Evolutionary conservation across 139 green algal genomes (phyloP), one percentile per base, ranked within the genome.

Genomic region (Pseudopediastrum boryanum): DNA sequence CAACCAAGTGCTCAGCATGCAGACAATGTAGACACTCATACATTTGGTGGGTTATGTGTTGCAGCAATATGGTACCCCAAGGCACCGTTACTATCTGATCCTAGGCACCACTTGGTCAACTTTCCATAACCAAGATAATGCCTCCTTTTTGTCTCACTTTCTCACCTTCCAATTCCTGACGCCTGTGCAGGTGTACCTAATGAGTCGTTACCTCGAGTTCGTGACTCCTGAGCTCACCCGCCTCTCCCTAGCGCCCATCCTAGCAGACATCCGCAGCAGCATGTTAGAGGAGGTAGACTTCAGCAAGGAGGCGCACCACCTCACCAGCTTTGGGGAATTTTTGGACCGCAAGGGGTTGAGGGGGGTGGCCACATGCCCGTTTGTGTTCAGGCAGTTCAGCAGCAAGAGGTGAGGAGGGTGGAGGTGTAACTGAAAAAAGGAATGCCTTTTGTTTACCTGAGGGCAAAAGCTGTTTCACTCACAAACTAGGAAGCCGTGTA

Each of bases 231-330:
- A 96, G 39, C 84, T 98, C 3, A 73, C 76, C 3, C 89, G 95
- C 51, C 90, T 93, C 4, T 96, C 89, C 0, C 84, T 99, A 29
- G 76, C 58, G 43, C 83, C 59, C 67, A 89, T 92, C 51, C 41
- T 92, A n/a, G 66, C 62, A 36, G 82, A 97, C 84, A 90, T 96
- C 56, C 85, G 94, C 23, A 38, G 79, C 21, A 92, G 83, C 61
- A 98, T 98, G 88, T 77, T 98, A 54, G 88, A 95, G 13, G 96
- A 99, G 83, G 87, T 94, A n/a, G 93, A 98, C 85, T 96, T 99
- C 66, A 68, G 33, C 0, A 94, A 97, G 80, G 95, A 99, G 80
- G 91, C 90, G 9, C 31, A 79, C 9, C 90, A 97, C 84, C 83
- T 95, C 29, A 41, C 72, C 23, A 87, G 94, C 62, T 99, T 98